phyloP scores from a whole-genome alignment of 2,329 filamentous ascomycete genomes.

The Exophiala oligosperma region DNA sequence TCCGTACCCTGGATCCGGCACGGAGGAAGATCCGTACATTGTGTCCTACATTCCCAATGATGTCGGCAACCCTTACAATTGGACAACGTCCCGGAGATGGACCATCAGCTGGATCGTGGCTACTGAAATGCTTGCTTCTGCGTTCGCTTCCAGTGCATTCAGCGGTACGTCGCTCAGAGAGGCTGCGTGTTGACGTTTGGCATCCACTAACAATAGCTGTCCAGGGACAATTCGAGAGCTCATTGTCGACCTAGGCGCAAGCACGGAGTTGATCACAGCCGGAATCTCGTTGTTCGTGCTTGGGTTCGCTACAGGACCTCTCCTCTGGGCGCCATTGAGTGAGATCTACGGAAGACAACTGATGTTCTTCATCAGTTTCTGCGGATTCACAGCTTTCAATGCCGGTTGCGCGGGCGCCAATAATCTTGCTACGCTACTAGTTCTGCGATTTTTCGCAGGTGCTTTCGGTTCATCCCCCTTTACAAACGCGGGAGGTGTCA shows the following conservation, averaged over 20 bases:
- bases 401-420: conserved; percentile 58
- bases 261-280: conserved; percentile 53
- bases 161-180: conserved; percentile 29
- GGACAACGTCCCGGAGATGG: conserved; percentile 63
- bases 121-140: conserved; percentile 65
- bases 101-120: conserved; percentile 63
- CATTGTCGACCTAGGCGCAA: conserved; percentile 54
- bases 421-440: conserved; percentile 60
- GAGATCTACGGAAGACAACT: conserved; percentile 64
- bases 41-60: conserved; percentile 69
- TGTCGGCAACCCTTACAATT: conserved; percentile 66
- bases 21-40: conserved; percentile 64
- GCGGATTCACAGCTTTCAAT: conserved; percentile 61
- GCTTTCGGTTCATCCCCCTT: conserved; percentile 62
- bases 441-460: conserved; percentile 67
- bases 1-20: conserved; percentile 62
- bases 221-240: conserved; percentile 36
- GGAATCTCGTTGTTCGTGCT: conserved; percentile 66
- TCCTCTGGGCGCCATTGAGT: conserved; percentile 66
- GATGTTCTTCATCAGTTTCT: conserved; percentile 61
- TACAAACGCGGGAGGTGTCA: conserved; percentile 61
- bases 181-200: background rate
- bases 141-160: conserved; percentile 70
- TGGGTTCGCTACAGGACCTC: conserved; percentile 60
- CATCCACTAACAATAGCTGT: background rate